Evolutionary conservation across 768 basidiomycete species (phyloP), one percentile per base, ranked within the genome.

Genomic region (Mycena indigotica): DNA sequence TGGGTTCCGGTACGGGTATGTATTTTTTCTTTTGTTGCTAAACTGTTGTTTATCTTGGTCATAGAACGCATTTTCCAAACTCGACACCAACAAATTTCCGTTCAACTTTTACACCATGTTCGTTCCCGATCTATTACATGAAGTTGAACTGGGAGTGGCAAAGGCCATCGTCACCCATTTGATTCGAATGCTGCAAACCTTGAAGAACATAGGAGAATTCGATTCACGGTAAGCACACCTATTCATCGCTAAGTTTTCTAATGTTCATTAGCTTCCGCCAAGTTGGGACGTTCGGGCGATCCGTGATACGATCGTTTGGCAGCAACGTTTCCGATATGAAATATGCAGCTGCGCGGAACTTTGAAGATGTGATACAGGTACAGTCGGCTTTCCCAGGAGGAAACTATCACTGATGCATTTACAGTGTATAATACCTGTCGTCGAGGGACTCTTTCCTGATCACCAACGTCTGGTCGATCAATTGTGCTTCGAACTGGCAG

Each of bases 81-180:
- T 54, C 67, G n/a, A 52, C n/a, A n/a, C n/a, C n/a, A n/a, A 23
- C 0, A 30, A 48, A 2, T 35, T 41, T 29, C 67, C 65, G 0
- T 69, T 74, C 44, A 65, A 74, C 40, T 62, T 69, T 21, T 73
- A 57, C 35, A 3, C 35, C 1, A 69, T 75, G 52, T 69, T 77
- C n/a, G n/a, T n/a, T n/a, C n/a, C n/a, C n/a, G n/a, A n/a, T n/a
- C n/a, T n/a, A n/a, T n/a, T n/a, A n/a, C 77, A 78, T 56, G 75
- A 79, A 53, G 67, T 77, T 46, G 75, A 77, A 55, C 58, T 77
- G 15, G 73, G 76, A 6, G 67, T 72, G 1, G 75, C 71, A 72
- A 79, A 77, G 55, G 60, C 71, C 2, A 24, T 77, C n/a, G n/a
- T n/a, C n/a, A n/a, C n/a, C n/a, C n/a, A n/a, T n/a, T n/a, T n/a